These are phyloP conservation scores for Rosa lucieae DNA, from an alignment of 306 rosid genomes.

Conservation along the genomic window DNA sequence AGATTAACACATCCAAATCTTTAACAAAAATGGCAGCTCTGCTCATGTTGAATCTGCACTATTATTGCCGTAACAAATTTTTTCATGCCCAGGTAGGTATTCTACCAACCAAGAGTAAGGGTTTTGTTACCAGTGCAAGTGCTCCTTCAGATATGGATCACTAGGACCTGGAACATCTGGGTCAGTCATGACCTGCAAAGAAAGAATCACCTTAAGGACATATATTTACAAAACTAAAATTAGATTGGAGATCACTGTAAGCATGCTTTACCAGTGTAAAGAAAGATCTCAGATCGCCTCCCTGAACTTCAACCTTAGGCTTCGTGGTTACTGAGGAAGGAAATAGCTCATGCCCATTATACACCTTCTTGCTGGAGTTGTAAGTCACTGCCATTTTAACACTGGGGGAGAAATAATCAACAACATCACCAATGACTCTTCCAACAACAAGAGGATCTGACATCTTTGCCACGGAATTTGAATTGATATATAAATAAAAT, in stretches of 20 bases:
- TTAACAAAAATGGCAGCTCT: neutral
- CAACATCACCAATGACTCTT: slow-evolving; percentile 81
- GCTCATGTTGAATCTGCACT: neutral
- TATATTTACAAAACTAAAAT: neutral
- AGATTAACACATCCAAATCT: neutral
- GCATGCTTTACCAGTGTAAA: slow-evolving; percentile 66
- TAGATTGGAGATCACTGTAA: neutral
- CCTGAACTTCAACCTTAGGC: slow-evolving; percentile 85
- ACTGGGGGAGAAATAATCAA: slow-evolving; percentile 58
- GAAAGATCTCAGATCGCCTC: slow-evolving; percentile 82
- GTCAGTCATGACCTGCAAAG: slow-evolving; percentile 72
- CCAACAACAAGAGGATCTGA: slow-evolving; percentile 74
- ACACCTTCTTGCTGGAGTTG: slow-evolving; percentile 59
- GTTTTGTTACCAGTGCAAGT: slow-evolving; percentile 68
- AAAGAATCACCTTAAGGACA: neutral
- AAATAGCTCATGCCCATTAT: slow-evolving; percentile 72
- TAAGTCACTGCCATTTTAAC: slow-evolving; percentile 53
- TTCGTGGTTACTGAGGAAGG: slow-evolving; percentile 60
- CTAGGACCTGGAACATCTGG: slow-evolving; percentile 99
- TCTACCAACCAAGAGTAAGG: neutral
- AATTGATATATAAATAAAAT: neutral
- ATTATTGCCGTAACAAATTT: neutral
- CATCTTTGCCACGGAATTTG: slow-evolving; percentile 23
- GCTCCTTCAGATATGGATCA: slow-evolving; percentile 90
- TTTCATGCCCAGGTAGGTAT: neutral